Conservation (phyloP, 306 rosid genomes). For the Hippophae gyantsensis region DNA sequence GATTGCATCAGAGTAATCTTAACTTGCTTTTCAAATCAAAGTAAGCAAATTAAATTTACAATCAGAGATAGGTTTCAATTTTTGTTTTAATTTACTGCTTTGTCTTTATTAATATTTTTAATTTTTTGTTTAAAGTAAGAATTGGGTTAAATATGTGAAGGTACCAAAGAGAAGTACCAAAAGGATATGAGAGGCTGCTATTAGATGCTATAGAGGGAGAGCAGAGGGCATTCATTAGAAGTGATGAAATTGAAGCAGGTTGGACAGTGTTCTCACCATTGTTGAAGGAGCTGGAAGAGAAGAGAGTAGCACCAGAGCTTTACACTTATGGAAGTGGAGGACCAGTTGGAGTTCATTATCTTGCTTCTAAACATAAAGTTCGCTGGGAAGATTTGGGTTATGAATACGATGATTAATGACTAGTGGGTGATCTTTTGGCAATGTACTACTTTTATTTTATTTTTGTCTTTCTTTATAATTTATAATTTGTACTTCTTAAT, state of each 20-base stretch:
- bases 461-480: too few species aligned
- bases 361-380: conserved; percentile 77
- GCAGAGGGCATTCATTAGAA: conserved; percentile 78
- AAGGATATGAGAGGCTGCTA: conserved; percentile 86
- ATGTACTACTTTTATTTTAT: too few species aligned
- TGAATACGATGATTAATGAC: conserved; percentile 28
- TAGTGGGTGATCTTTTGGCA: background rate
- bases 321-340: conserved; percentile 94
- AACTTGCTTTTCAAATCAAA: conserved; percentile 78
- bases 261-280: conserved; percentile 86
- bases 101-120: conserved; percentile 2
- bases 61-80: too few species aligned
- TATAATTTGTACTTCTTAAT: too few species aligned
- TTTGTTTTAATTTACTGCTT: too few species aligned
- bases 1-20: conserved; percentile 82
- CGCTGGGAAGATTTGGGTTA: conserved; percentile 78
- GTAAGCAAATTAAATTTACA: conserved; percentile 19
- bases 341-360: conserved; percentile 91
- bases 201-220: conserved; percentile 95
- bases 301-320: conserved; percentile 84
- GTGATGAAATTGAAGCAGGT: conserved; percentile 93
- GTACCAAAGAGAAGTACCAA: conserved; percentile 78
- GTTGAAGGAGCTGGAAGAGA: conserved; percentile 74
- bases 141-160: conserved; percentile 26
- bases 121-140: too few species aligned